Percentiles rank a stretch among this genome's conserved stretches.
Conservation (phyloP, 139 green algal genomes). For the Chlorella sp. region DNA sequence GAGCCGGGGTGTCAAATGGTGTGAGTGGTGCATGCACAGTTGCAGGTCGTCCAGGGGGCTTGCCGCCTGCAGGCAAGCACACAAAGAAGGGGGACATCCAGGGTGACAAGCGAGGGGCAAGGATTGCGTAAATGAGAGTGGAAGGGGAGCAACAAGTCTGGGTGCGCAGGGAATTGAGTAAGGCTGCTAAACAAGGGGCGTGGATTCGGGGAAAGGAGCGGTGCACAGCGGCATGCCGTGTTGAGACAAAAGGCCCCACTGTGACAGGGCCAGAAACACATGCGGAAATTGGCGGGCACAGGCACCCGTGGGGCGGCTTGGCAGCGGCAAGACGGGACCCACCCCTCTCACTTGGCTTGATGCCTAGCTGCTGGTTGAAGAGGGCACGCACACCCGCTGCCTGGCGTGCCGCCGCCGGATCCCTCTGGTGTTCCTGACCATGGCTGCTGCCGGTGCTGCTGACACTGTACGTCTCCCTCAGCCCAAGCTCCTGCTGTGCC, state of each 20-base stretch:
- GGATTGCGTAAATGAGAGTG: too few relatives aligned
- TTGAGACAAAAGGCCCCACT: neutral
- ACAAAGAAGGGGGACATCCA: neutral
- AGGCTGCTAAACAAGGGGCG: neutral
- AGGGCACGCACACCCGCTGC: neutral
- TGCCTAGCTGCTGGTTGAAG: slow-evolving; percentile 39
- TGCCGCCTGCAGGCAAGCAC: slow-evolving; percentile 57
- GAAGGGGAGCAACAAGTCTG: too few relatives aligned
- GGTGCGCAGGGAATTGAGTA: neutral
- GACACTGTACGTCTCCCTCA: neutral
- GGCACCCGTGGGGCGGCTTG: too few relatives aligned
- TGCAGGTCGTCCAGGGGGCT: slow-evolving; percentile 68
- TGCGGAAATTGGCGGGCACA: too few relatives aligned
- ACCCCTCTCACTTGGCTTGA: slow-evolving; percentile 23
- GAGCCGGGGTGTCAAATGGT: too few relatives aligned
- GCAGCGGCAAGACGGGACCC: too few relatives aligned
- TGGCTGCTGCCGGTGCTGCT: neutral
- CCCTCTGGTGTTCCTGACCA: neutral
- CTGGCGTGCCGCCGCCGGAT: neutral
- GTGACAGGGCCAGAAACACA: too few relatives aligned
- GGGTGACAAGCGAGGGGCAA: neutral
- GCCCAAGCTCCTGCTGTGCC: neutral
- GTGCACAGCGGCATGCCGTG: neutral
- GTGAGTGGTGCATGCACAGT: too few relatives aligned
- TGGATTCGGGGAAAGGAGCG: neutral